Conservation (phyloP, 1,284 basidiomycete genomes). For the Sanguinoderma infundibulare region DNA sequence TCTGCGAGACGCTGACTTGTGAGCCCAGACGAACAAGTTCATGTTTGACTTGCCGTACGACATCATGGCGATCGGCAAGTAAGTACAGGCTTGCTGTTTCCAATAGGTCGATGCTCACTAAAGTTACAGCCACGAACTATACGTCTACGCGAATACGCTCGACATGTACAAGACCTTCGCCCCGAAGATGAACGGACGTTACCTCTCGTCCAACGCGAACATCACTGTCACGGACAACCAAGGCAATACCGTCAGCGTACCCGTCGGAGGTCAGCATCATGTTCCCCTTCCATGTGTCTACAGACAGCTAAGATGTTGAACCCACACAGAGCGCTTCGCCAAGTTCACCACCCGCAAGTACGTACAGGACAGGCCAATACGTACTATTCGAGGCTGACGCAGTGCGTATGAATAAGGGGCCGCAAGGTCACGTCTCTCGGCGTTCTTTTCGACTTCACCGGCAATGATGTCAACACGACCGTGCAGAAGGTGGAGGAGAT, state of each 20-base stretch:
- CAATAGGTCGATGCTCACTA: not conserved
- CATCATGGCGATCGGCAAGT: slow-evolving; percentile 86
- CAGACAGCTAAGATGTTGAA: not conserved
- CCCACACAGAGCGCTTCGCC: slow-evolving; percentile 54
- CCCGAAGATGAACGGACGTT: slow-evolving; percentile 73
- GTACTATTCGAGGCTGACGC: not conserved
- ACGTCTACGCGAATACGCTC: slow-evolving; percentile 75
- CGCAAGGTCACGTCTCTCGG: slow-evolving; percentile 80
- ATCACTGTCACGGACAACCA: slow-evolving; percentile 69
- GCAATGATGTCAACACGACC: slow-evolving; percentile 68
- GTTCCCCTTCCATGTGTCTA: not conserved
- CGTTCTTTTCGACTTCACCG: slow-evolving; percentile 76
- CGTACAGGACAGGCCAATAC: not conserved
- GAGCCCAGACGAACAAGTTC: slow-evolving; percentile 65
- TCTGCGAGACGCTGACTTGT: slow-evolving; percentile 1
- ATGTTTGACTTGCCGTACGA: slow-evolving; percentile 82
- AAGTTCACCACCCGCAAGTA: slow-evolving; percentile 71
- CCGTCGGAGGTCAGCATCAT: slow-evolving; percentile 59
- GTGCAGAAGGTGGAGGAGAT: slow-evolving; percentile 76
- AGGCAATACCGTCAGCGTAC: slow-evolving; percentile 55
- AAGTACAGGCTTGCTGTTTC: slow-evolving; percentile 27
- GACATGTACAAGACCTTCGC: slow-evolving; percentile 85
- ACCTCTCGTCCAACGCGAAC: slow-evolving; percentile 85
- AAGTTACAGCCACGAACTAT: slow-evolving; percentile 77
- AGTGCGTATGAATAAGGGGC: slow-evolving; percentile 54